Conservation (phyloP, 2,329 filamentous ascomycete species). For the Penicillium sp. region DNA sequence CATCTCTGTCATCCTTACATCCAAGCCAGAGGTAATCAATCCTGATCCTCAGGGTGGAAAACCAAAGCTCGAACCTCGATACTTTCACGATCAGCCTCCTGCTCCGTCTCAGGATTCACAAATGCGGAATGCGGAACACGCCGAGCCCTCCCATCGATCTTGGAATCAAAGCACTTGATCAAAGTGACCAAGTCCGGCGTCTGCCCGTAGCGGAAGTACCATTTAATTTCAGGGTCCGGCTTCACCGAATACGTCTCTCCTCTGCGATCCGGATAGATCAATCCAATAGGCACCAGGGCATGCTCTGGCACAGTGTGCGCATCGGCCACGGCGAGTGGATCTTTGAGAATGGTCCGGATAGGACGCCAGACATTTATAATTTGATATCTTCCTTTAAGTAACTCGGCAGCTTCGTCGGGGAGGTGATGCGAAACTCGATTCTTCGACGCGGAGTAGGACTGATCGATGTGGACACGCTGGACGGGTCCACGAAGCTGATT, state of each 20-base stretch:
- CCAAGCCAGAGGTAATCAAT: constrained; percentile 13
- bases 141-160: constrained; percentile 58
- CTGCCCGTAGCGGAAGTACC: constrained; percentile 59
- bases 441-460: constrained; percentile 51
- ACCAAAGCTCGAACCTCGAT: constrained; percentile 62
- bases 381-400: constrained; percentile 51
- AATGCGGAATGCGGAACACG: constrained; percentile 63
- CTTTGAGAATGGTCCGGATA: constrained; percentile 55
- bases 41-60: constrained; percentile 51
- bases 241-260: constrained; percentile 57
- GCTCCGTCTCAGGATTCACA: constrained; percentile 51
- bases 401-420: constrained; percentile 46
- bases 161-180: constrained; percentile 67
- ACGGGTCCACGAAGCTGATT: constrained; percentile 49
- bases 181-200: constrained; percentile 59
- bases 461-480: constrained; percentile 57
- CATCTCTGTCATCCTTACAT: not conserved
- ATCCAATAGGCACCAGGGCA: constrained; percentile 54
- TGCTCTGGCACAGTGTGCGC: constrained; percentile 55
- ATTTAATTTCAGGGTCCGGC: constrained; percentile 50
- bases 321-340: constrained; percentile 60
- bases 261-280: constrained; percentile 57
- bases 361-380: constrained; percentile 60
- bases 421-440: constrained; percentile 51
- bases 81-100: constrained; percentile 51